Evolutionary conservation across 2,329 filamentous ascomycete species (phyloP).

Genomic region (Exophiala oligosperma): DNA sequence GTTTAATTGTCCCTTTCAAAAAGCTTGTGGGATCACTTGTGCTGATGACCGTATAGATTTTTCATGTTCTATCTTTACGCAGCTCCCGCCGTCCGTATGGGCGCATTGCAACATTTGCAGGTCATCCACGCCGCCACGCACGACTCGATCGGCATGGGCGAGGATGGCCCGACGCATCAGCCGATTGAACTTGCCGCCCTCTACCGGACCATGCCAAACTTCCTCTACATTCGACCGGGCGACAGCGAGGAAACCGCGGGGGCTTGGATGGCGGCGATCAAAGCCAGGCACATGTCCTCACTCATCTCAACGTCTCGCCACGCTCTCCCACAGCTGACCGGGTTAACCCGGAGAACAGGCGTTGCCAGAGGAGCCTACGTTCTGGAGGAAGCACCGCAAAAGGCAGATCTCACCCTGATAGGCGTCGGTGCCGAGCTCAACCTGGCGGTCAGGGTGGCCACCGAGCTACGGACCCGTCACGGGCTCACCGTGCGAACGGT

Average conservation of each 20-base stretch:
- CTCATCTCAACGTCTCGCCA: constrained; percentile 46
- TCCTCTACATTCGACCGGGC: constrained; percentile 58
- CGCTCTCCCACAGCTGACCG: constrained; percentile 40
- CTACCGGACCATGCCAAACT: constrained; percentile 61
- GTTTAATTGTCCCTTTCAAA: background rate
- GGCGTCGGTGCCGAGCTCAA: constrained; percentile 50
- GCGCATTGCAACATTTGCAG: constrained; percentile 55
- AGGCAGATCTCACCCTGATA: constrained; percentile 47
- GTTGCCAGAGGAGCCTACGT: constrained; percentile 44
- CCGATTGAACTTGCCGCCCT: constrained; percentile 57
- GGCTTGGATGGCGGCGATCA: constrained; percentile 53
- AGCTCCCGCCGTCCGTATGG: constrained; percentile 59
- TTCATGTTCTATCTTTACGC: constrained; percentile 62
- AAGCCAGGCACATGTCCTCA: constrained; percentile 35
- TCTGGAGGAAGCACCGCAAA: constrained; percentile 32
- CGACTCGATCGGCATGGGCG: constrained; percentile 59
- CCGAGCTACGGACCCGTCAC: constrained; percentile 38
- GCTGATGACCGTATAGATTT: constrained; percentile 56
- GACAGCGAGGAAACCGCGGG: constrained; percentile 59
- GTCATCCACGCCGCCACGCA: constrained; percentile 61
- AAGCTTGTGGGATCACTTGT: constrained; percentile 46
- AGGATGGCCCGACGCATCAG: constrained; percentile 63
- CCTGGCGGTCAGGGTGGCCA: constrained; percentile 45
- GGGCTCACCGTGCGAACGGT: constrained; percentile 44
- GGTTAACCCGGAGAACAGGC: constrained; percentile 33